Evolutionary conservation across 1,139 yeast species (phyloP), one percentile per base, ranked within the genome.

Genomic region (Saccharomycopsis crataegensis): DNA sequence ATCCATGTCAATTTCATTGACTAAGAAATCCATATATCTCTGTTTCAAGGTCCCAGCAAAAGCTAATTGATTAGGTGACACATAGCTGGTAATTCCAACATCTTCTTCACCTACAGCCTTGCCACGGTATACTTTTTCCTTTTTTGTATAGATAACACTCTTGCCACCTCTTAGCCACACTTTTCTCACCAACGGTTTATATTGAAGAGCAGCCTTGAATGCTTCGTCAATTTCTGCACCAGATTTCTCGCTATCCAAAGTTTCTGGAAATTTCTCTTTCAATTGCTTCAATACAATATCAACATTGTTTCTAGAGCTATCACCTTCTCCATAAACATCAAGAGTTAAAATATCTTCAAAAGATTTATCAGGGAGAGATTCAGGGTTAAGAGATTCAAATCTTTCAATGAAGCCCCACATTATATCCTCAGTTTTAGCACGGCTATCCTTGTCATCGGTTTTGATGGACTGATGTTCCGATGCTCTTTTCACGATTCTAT

Each of bases 11-110:
- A 93, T 84, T 67, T 94, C 99, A 66, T 90, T 89, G 46, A 93
- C 99, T 65, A 89, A 76, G 66, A 94, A 94, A 67, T 93, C 99
- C n/a, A 96, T 83, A 69, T 90, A 90, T 59, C 96, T 75, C 63
- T 87, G 95, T 67, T 93, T 93, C 61, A 93, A 75, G 12, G 78
- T 76, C 1, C 98, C 99, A 32, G 68, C 68, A 60, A 93, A 89
- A 2, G 96, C 96, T 2, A 76, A 70, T 8, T 74, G 66, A 12
- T 70, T 73, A 5, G 74, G 65, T 49, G 82, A 80, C 43, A 89
- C 70, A 62, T 73, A 90, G 55, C 80, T 79, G 1, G 89, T 81
- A 59, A 93, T 91, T 6, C 98, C 98, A 8, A 91, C 99, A 67
- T 87, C 94, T 6, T 62, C 52, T 66, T 88, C 97, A 11, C 36